Percentiles rank a stretch among this genome's conserved stretches.
Conservation (phyloP, 2,329 filamentous ascomycete species). For the Fusarium redolens region DNA sequence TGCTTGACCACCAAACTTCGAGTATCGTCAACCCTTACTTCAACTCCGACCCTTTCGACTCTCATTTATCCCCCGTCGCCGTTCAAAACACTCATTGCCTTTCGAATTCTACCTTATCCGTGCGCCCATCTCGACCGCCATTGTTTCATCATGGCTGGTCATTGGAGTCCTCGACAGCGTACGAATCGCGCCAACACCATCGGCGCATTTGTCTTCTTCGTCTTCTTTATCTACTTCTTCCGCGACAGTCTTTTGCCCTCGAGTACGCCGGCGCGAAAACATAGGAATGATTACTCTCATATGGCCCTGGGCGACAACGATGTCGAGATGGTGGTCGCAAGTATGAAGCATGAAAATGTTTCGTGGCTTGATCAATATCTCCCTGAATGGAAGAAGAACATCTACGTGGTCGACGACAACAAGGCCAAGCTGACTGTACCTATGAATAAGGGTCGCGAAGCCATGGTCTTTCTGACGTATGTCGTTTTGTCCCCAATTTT, state of each 20-base stretch:
- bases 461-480: slow-evolving; percentile 64
- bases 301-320: slow-evolving; percentile 42
- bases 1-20: not conserved
- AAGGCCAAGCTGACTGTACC: slow-evolving; percentile 60
- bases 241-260: slow-evolving; percentile 38
- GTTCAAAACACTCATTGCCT: not conserved
- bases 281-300: slow-evolving; percentile 25
- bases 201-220: slow-evolving; percentile 38
- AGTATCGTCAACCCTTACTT: slow-evolving; percentile 36
- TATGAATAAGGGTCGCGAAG: slow-evolving; percentile 62
- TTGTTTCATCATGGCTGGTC: slow-evolving; percentile 36
- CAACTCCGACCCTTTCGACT: slow-evolving; percentile 10
- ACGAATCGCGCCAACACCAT: slow-evolving; percentile 44
- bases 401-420: slow-evolving; percentile 66
- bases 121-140: slow-evolving; percentile 15
- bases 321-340: slow-evolving; percentile 50
- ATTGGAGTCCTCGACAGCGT: slow-evolving; percentile 44
- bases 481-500: slow-evolving; percentile 1
- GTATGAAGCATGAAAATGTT: slow-evolving; percentile 48
- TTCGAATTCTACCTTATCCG: not conserved
- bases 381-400: slow-evolving; percentile 61
- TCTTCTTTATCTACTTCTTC: slow-evolving; percentile 44
- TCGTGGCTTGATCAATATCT: slow-evolving; percentile 57
- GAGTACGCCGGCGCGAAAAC: slow-evolving; percentile 20
- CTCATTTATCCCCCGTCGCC: slow-evolving; percentile 13